phyloP scores from a whole-genome alignment of 1,139 yeast species.

The Pichia inconspicua region DNA sequence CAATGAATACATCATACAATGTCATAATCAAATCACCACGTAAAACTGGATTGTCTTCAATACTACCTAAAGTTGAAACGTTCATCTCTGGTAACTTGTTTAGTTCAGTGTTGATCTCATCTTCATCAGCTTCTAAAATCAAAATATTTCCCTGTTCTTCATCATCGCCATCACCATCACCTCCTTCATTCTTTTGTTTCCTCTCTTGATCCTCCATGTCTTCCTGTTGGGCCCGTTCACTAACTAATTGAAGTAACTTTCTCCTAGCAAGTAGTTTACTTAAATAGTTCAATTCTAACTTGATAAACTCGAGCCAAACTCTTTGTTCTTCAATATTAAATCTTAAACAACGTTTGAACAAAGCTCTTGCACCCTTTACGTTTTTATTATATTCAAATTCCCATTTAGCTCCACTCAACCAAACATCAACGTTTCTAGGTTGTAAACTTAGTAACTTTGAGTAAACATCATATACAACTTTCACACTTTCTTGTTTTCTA shows the following conservation, averaged over 20 bases:
- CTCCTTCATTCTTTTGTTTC: constrained; percentile 13
- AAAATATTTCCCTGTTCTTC: constrained; percentile 7
- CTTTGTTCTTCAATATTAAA: constrained; percentile 68
- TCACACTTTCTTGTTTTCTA: constrained; percentile 64
- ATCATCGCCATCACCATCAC: constrained; percentile 19
- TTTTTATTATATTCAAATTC: constrained; percentile 86
- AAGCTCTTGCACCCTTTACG: constrained; percentile 79
- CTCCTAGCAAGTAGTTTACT: constrained; percentile 80
- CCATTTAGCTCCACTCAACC: constrained; percentile 93
- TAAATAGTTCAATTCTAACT: constrained; percentile 79
- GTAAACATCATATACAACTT: constrained; percentile 74
- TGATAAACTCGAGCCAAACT: constrained; percentile 81
- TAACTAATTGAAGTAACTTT: constrained; percentile 67
- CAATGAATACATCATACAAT: constrained; percentile 66
- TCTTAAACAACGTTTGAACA: constrained; percentile 79
- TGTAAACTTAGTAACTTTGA: constrained; percentile 75
- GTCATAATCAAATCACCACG: constrained; percentile 85
- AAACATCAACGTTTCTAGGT: constrained; percentile 83
- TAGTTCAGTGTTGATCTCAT: constrained; percentile 54
- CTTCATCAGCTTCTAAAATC: constrained; percentile 32
- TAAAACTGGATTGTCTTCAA: constrained; percentile 82
- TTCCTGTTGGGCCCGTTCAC: constrained; percentile 61
- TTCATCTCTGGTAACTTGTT: constrained; percentile 81
- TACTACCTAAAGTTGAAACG: constrained; percentile 75
- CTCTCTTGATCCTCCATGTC: constrained; percentile 40